Evolutionary conservation across 2,329 filamentous ascomycete species (phyloP).

Genomic region (Capronia americana): DNA sequence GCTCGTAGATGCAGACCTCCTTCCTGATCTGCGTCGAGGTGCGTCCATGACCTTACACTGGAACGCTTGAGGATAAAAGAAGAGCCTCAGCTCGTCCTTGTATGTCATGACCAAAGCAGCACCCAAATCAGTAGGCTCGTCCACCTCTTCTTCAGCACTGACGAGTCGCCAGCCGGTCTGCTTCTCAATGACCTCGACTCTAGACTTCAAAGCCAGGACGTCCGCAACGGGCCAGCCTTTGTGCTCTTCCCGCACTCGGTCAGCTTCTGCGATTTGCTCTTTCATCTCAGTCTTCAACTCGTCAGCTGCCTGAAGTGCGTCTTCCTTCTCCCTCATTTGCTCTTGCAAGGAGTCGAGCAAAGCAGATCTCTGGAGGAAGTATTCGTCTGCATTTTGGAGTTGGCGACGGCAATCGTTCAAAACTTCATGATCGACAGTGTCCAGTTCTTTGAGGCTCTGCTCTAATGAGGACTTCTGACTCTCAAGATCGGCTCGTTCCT

Average conservation of each 20-base stretch:
- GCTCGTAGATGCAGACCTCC: conserved; percentile 39
- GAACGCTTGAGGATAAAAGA: conserved; percentile 51
- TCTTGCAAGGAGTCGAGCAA: conserved; percentile 70
- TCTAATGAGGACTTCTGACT: conserved; percentile 72
- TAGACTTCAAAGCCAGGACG: conserved; percentile 79
- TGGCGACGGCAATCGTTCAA: conserved; percentile 74
- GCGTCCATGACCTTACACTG: conserved; percentile 33
- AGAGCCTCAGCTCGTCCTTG: conserved; percentile 49
- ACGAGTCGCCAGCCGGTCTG: conserved; percentile 54
- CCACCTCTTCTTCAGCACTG: conserved; percentile 44
- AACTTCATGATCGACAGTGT: conserved; percentile 65
- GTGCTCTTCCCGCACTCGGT: conserved; percentile 83
- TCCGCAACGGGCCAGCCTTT: conserved; percentile 87
- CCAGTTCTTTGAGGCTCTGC: conserved; percentile 73
- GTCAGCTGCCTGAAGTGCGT: conserved; percentile 66
- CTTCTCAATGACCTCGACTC: conserved; percentile 51
- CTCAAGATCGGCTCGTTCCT: conserved; percentile 67
- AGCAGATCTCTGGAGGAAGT: conserved; percentile 72
- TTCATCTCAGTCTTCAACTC: conserved; percentile 72
- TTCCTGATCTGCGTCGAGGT: conserved; percentile 36
- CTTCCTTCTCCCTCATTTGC: conserved; percentile 71
- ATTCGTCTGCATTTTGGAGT: conserved; percentile 68
- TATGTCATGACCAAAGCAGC: conserved; percentile 52
- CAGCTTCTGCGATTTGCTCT: conserved; percentile 79
- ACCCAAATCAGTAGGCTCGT: conserved; percentile 40